Evolutionary conservation across 2,329 filamentous ascomycete species (phyloP), one percentile per base, ranked within the genome.

Genomic region (Sporothrix brunneoviolacea): DNA sequence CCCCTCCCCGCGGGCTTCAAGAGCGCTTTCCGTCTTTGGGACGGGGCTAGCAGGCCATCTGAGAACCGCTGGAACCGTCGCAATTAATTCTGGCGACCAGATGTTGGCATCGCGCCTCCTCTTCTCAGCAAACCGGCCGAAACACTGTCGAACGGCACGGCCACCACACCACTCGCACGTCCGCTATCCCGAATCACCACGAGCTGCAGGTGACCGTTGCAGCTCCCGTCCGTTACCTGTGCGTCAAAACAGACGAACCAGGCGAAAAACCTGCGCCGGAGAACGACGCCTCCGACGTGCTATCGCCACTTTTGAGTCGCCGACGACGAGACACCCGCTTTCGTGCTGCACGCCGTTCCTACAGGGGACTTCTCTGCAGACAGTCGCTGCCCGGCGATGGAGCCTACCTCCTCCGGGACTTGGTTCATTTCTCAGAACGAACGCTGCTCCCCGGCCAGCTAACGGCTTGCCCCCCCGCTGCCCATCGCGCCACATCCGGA

Each of bases 351-450:
- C n/a, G n/a, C n/a, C n/a, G n/a, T n/a, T n/a, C n/a, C n/a, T n/a
- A n/a, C n/a, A n/a, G n/a, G 15, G 13, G 13, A 13, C 28, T 35
- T 35, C 37, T 30, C 28, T 24, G 33, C 24, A 16, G 18, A 27
- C 58, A 58, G 59, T 56, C 62, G 16, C 38, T 10, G 3, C 39
- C 30, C 62, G 63, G 68, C 66, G 65, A 71, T 71, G 68, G 68
- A 69, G 65, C 60, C 62, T 52, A 53, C 53, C 53, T 55, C 50
- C 48, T 53, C 45, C 40, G 42, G 49, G 46, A 15, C 27, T 40
- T 16, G 37, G 32, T 27, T 38, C 35, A 19, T 46, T 33, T 47
- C 21, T 37, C 19, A 32, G 24, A 30, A 21, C 24, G n/a, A 33
- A 24, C 27, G 18, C 18, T 36, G 15, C 30, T 19, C 16, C 9